phyloP scores from a whole-genome alignment of 306 rosid species.

The Quercus aquifolioides region DNA sequence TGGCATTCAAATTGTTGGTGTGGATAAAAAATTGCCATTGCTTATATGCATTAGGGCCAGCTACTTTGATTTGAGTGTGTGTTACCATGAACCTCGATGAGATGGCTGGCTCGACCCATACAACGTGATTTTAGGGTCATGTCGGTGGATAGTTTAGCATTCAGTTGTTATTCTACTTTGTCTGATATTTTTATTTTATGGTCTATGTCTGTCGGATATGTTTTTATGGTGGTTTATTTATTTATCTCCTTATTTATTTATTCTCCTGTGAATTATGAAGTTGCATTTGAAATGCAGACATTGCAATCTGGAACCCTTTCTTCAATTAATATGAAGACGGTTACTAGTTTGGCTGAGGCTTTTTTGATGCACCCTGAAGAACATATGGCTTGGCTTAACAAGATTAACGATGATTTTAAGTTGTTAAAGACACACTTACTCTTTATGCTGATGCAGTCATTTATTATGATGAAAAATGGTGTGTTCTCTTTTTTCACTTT shows the following conservation, averaged over 20 bases:
- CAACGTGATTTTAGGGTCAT: background rate
- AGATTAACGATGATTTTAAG: constrained; percentile 48
- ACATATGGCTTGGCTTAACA: constrained; percentile 52
- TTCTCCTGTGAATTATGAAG: background rate
- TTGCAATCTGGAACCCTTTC: constrained; percentile 38
- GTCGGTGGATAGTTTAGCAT: background rate
- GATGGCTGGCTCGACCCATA: background rate
- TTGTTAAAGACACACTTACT: constrained; percentile 64
- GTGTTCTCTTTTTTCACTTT: constrained; percentile 14
- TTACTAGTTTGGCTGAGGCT: constrained; percentile 60
- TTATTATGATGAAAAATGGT: constrained; percentile 42
- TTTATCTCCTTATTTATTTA: background rate
- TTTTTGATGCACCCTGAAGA: constrained; percentile 50
- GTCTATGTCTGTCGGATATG: background rate
- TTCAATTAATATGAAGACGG: constrained; percentile 55
- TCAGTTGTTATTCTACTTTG: background rate
- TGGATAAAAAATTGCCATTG: background rate
- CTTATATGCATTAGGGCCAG: background rate
- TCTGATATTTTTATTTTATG: background rate
- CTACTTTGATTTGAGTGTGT: background rate
- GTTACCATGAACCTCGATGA: background rate
- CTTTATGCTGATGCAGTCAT: constrained; percentile 62
- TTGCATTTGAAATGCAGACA: constrained; percentile 33
- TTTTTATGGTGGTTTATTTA: background rate
- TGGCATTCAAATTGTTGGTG: background rate